Percentiles rank a stretch among this genome's conserved stretches.
Evolutionary conservation across 225 moss, liverwort and hornwort species (phyloP).

Genomic region (Rhytidiadelphus loreus): DNA sequence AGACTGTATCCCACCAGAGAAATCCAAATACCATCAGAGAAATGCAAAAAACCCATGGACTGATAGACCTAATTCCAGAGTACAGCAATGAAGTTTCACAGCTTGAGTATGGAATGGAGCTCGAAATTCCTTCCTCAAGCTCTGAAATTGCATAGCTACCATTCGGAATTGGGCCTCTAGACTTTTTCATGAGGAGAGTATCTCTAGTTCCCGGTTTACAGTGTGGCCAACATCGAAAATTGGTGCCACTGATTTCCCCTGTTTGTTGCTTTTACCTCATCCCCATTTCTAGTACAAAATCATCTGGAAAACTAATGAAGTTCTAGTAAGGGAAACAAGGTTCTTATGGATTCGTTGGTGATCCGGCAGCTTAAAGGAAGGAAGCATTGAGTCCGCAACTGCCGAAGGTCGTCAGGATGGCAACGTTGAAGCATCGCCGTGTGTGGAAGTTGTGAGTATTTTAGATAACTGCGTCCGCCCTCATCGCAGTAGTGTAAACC

Average conservation of each 20-base stretch:
- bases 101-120: background rate
- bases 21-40: background rate
- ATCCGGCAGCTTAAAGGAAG: background rate
- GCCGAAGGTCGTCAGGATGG: background rate
- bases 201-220: background rate
- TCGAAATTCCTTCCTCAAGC: background rate
- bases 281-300: background rate
- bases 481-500: no score
- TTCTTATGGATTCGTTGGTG: background rate
- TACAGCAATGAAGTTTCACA: background rate
- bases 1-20: background rate
- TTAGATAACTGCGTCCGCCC: background rate
- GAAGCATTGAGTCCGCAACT: background rate
- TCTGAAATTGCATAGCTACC: background rate
- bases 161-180: background rate
- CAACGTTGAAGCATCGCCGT: background rate
- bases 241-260: background rate
- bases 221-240: background rate
- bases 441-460: background rate
- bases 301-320: background rate
- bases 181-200: background rate
- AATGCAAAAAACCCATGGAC: background rate
- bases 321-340: background rate
- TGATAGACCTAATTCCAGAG: background rate
- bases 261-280: background rate